Percentiles rank a stretch among this genome's conserved stretches.
Conservation (phyloP, 192 early-diverging fungal genomes). For the Entrophospora sp. region DNA sequence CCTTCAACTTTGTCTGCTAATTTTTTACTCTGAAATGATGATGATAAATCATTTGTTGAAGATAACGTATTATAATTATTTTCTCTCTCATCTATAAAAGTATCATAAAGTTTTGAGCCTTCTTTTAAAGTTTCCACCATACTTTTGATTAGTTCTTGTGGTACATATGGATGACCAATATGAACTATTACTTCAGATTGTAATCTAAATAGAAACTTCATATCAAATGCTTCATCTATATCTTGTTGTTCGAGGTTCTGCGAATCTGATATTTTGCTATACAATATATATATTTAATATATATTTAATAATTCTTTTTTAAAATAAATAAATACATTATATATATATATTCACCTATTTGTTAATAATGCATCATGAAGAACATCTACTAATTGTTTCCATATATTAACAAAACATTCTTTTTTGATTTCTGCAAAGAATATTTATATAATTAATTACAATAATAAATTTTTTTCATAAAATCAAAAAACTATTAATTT, state of each 20-base stretch:
- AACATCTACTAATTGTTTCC: constrained; percentile 46
- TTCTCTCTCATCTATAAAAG: constrained; percentile 14
- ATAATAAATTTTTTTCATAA: no score
- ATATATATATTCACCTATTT: constrained; percentile 37
- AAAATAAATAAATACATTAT: no score
- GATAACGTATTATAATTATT: constrained; percentile 1
- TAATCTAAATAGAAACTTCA: constrained; percentile 53
- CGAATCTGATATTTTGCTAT: constrained; percentile 38
- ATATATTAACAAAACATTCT: constrained; percentile 42
- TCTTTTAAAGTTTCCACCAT: constrained; percentile 49
- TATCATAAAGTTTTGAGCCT: constrained; percentile 39
- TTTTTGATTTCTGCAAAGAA: constrained; percentile 38
- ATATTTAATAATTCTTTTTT: neutral
- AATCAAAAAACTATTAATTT: no score
- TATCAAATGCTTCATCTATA: constrained; percentile 66
- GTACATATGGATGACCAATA: constrained; percentile 56
- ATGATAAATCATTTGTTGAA: neutral
- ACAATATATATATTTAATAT: neutral
- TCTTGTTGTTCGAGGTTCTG: constrained; percentile 54
- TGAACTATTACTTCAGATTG: constrained; percentile 59
- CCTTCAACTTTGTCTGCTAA: constrained; percentile 25
- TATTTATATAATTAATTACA: neutral
- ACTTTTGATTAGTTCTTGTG: constrained; percentile 43
- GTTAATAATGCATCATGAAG: constrained; percentile 53
- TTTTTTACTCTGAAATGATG: neutral